Conservation (phyloP, 208 protist species). For the Crithidia expoeki region DNA sequence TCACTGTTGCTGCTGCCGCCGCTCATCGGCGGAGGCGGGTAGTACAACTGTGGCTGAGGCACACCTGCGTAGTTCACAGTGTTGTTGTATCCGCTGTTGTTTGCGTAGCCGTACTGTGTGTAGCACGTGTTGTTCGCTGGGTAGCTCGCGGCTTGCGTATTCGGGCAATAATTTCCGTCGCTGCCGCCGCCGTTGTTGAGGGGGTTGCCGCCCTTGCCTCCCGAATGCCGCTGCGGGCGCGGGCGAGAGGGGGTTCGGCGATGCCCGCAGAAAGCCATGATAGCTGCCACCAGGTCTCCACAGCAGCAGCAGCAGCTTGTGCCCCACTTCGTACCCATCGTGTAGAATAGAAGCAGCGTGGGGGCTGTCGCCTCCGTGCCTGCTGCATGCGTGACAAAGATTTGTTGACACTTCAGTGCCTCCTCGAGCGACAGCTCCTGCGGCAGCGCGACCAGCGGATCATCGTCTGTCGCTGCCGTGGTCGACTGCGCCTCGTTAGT, state of each 20-base stretch:
- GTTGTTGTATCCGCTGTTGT: background rate
- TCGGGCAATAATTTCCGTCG: background rate
- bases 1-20: background rate
- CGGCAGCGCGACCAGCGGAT: constrained; percentile 17
- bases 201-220: constrained; percentile 14
- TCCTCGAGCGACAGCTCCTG: constrained; percentile 10
- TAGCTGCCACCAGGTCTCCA: background rate
- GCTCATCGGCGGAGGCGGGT: constrained; percentile 3
- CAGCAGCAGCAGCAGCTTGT: constrained; percentile 21
- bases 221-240: constrained; percentile 1
- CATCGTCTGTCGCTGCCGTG: background rate
- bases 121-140: constrained; percentile 1
- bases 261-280: background rate
- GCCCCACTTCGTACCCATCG: background rate
- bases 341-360: constrained; percentile 24
- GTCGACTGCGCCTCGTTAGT: too few relatives aligned
- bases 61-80: background rate
- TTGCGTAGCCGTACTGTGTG: background rate
- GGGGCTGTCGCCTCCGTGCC: background rate
- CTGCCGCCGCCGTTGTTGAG: constrained; percentile 1
- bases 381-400: background rate
- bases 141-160: constrained; percentile 4
- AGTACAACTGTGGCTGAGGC: constrained; percentile 17
- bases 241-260: background rate
- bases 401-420: constrained; percentile 6